phyloP scores from a whole-genome alignment of 2,329 filamentous ascomycete genomes.

The Phialocephala sp. region DNA sequence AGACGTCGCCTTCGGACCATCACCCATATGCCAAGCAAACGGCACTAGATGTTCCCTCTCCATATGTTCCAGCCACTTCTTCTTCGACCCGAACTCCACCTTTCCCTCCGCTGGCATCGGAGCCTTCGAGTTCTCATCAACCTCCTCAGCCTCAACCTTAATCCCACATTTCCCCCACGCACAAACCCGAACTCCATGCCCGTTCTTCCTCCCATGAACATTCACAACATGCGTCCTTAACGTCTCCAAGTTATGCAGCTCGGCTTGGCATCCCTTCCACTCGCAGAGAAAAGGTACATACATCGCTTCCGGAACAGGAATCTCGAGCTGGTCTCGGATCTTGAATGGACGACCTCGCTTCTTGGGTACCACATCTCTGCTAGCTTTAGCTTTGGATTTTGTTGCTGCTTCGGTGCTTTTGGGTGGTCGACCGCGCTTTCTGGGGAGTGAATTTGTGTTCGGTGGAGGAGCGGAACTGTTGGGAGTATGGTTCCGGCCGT shows the following conservation, averaged over 20 bases:
- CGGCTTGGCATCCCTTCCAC: slow-evolving; percentile 63
- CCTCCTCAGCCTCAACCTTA: slow-evolving; percentile 17
- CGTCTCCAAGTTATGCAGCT: slow-evolving; percentile 67
- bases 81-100: slow-evolving; percentile 31
- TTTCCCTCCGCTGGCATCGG: not conserved
- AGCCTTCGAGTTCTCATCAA: slow-evolving; percentile 30
- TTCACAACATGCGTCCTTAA: slow-evolving; percentile 58
- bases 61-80: slow-evolving; percentile 55
- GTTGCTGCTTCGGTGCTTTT: not conserved
- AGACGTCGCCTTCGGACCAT: slow-evolving; percentile 57
- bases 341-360: slow-evolving; percentile 34
- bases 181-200: slow-evolving; percentile 40
- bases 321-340: slow-evolving; percentile 24
- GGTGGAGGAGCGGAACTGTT: not conserved
- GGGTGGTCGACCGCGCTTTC: slow-evolving; percentile 24
- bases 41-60: slow-evolving; percentile 59
- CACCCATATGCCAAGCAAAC: slow-evolving; percentile 63
- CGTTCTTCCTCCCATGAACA: slow-evolving; percentile 50
- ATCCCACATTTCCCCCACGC: slow-evolving; percentile 50
- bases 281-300: slow-evolving; percentile 64
- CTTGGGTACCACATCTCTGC: slow-evolving; percentile 17
- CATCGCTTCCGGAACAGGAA: slow-evolving; percentile 42
- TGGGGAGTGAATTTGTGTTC: slow-evolving; percentile 12
- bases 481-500: not conserved
- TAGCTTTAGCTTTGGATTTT: not conserved